phyloP scores from a whole-genome alignment of 441 rosid species.

The Biscutella laevigata region DNA sequence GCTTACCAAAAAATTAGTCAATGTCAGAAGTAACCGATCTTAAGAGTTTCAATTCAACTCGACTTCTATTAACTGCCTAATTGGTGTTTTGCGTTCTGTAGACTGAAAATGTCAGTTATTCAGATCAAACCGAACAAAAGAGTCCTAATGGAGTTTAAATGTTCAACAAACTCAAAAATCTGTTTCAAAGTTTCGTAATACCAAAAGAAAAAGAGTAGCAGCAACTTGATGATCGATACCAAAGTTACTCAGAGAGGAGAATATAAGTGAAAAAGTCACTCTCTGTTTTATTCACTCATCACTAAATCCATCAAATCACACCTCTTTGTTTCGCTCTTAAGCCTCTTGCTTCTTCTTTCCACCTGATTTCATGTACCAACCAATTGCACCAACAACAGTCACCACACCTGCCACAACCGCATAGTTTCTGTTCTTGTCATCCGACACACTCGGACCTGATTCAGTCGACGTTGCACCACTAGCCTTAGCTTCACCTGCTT shows the following conservation, averaged over 20 bases:
- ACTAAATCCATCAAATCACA: neutral
- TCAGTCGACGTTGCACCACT: slow-evolving; percentile 25
- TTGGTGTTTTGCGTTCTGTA: no score
- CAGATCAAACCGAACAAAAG: no score
- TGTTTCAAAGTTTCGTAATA: neutral
- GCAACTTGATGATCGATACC: neutral
- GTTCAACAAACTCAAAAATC: neutral
- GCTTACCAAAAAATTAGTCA: no score
- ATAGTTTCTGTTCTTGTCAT: slow-evolving; percentile 66
- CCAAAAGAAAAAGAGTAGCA: neutral
- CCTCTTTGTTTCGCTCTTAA: slow-evolving; percentile 34
- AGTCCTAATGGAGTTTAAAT: neutral
- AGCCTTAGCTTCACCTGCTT: slow-evolving; percentile 40
- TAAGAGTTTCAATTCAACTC: no score
- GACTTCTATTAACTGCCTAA: no score
- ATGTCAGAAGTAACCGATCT: no score
- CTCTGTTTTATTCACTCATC: slow-evolving; percentile 18
- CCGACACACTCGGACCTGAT: slow-evolving; percentile 55
- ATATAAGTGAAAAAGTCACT: neutral
- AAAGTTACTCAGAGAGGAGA: slow-evolving; percentile 8
- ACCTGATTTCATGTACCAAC: slow-evolving; percentile 79
- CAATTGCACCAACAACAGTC: slow-evolving; percentile 53
- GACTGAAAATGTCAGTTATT: no score
- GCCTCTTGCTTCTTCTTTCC: slow-evolving; percentile 57
- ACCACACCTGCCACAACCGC: slow-evolving; percentile 68